These are phyloP conservation scores for Fusarium nurragi DNA, from an alignment of 2,329 filamentous ascomycete species.

Conservation along the genomic window DNA sequence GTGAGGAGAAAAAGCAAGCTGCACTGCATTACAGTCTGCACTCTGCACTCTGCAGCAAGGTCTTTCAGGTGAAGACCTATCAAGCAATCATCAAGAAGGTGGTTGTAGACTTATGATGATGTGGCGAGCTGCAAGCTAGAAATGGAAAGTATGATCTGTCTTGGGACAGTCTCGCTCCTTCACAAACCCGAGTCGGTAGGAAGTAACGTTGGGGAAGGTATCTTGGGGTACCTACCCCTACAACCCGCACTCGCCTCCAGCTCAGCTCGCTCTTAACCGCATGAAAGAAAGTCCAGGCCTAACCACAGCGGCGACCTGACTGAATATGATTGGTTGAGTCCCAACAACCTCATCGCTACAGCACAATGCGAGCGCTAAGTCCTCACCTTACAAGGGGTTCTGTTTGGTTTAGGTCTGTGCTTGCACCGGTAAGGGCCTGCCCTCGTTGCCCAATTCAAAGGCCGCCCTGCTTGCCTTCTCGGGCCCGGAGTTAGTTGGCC, in stretches of 20 bases:
- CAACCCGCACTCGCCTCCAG: constrained; percentile 11
- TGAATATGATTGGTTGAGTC: constrained; percentile 5
- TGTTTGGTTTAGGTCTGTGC: constrained; percentile 2
- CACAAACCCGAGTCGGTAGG: constrained; percentile 16
- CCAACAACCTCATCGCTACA: constrained; percentile 38
- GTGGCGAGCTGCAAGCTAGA: constrained; percentile 36
- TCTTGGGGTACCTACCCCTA: constrained; percentile 2
- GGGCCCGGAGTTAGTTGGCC: constrained; percentile 21
- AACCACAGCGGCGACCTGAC: constrained; percentile 10
- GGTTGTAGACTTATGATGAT: constrained; percentile 24
- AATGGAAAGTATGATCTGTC: constrained; percentile 37
- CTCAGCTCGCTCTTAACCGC: constrained; percentile 24
- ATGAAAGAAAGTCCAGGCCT: constrained; percentile 5
- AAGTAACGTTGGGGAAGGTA: constrained; percentile 6
- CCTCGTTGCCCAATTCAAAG: constrained; percentile 10
- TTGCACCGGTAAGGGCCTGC: background rate
- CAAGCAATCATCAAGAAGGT: constrained; percentile 24
- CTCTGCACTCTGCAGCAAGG: background rate
- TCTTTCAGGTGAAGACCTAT: constrained; percentile 2
- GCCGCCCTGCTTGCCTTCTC: constrained; percentile 15
- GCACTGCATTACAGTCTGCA: background rate
- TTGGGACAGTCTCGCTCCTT: constrained; percentile 27
- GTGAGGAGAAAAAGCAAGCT: constrained; percentile 7
- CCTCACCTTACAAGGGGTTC: constrained; percentile 8
- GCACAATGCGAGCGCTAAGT: constrained; percentile 34